Evolutionary conservation across 2,329 filamentous ascomycete species (phyloP).

Genomic region (Diplodia intermedia): DNA sequence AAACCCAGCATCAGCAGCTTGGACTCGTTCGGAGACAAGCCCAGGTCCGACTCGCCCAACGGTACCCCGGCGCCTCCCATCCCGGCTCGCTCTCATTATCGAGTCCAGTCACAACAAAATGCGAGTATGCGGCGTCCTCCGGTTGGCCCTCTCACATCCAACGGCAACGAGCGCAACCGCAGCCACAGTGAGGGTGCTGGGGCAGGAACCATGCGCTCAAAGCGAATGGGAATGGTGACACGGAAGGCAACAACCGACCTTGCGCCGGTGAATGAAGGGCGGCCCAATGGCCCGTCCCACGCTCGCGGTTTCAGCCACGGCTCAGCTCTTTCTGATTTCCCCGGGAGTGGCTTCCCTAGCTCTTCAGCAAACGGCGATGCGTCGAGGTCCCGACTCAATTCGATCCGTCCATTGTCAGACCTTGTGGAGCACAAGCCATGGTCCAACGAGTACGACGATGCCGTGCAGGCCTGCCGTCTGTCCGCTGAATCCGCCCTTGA

Average conservation of each 20-base stretch:
- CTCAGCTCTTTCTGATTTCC: slow-evolving; percentile 50
- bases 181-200: slow-evolving; percentile 68
- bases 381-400: slow-evolving; percentile 6
- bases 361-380: slow-evolving; percentile 19
- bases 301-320: slow-evolving; percentile 65
- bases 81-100: slow-evolving; percentile 80
- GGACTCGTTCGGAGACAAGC: slow-evolving; percentile 60
- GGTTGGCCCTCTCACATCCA: slow-evolving; percentile 69
- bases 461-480: slow-evolving; percentile 63
- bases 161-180: slow-evolving; percentile 71
- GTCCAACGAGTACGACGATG: slow-evolving; percentile 55
- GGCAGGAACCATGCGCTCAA: slow-evolving; percentile 59
- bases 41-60: slow-evolving; percentile 72
- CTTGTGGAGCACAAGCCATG: slow-evolving; percentile 63
- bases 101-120: slow-evolving; percentile 73
- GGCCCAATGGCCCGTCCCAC: slow-evolving; percentile 60
- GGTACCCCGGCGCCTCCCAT: slow-evolving; percentile 71
- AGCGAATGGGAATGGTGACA: slow-evolving; percentile 63
- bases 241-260: slow-evolving; percentile 55
- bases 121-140: slow-evolving; percentile 70
- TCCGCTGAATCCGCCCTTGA: slow-evolving; percentile 42
- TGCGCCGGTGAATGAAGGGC: slow-evolving; percentile 60
- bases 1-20: slow-evolving; percentile 72
- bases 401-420: slow-evolving; percentile 60
- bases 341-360: slow-evolving; percentile 34